Base-by-base conservation (phyloP, 2,329 filamentous ascomycete species). In the Cladophialophora immunda region DNA sequence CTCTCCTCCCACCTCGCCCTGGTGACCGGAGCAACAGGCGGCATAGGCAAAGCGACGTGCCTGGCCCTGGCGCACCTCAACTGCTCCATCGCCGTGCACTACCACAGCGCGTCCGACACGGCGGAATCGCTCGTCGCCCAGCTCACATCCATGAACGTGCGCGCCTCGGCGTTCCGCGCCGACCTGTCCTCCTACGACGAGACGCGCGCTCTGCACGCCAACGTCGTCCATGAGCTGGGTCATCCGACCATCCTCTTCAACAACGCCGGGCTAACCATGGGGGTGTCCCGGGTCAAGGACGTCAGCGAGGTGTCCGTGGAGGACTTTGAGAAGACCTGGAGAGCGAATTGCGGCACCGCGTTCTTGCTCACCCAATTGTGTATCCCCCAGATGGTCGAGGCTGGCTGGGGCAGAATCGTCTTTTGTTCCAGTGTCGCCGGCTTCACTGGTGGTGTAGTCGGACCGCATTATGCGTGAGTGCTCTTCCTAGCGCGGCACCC, bases 341-440 rank as follows among this genome's bases (percentile, higher is more conserved):
- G 83, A 62, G 82, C 90, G 58, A 91, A 90, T 73, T 79, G 89
- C 56, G 82, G 86, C 30, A 85, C 88, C 5, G 84, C 86, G 0
- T 90, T 90, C 73, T 79, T 90, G 47, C 81, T 90, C 0, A 82
- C 84, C 4, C 89, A 90, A 75, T 81, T 86, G 6, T 82, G 84
- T 50, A 83, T 90, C 4, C 85, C 87, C 63, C 81, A 83, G 60
- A 90, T 90, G 88, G 83, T 85, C 66, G 75, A 77, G 22, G 83
- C 85, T 71, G 76, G 78, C 22, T 90, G 88, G 87, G 89, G 89
- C 1, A 81, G 89, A 4, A 86, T 90, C 72, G 80, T 90, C 54
- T 89, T 88, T 71, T 83, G 90, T 69, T 88, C 86, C 8, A 89
- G 86, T 50, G 88, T 90, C 67, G 86, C 88, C 9, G 87, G 84